Base-by-base conservation (phyloP, 106 monocot species). In the Dioscorea alata region DNA sequence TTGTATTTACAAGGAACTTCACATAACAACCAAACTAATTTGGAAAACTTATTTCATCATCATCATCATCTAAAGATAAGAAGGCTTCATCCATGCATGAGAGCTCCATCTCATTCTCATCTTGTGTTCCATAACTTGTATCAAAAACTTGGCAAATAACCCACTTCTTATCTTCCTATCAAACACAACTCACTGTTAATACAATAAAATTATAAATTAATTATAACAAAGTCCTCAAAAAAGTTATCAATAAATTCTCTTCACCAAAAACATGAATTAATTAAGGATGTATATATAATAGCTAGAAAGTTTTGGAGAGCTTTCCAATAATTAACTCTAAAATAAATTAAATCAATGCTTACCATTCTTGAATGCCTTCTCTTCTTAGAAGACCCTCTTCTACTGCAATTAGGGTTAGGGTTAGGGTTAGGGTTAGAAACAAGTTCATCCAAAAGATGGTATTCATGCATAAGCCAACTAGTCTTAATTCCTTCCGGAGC, bases 381-480 rank as follows among this genome's bases (percentile, higher is more conserved):
- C 71, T 78, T 83, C 57, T 50, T 82, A 13, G 72, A 68, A 54
- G 74, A 31, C 50, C 64, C 82, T 21, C 64, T 51, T 17, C 69
- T 66, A 19, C 23, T 79, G 24, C 28, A 71, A 16, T 20, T 67
- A 23, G 17, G 62, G 21, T 57, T 68, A 13, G 58, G 53, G 16
- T 20, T 67, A 23, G 17, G 62, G 21, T 57, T 68, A 13, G 58
- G 53, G 19, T 21, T 18, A 21, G 66, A 42, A 28, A 15, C 48
- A 8, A 31, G 50, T 15, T 59, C 52, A 64, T 85, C 80, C 10
- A 75, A 23, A 13, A 94, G 68, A 62, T 88, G 85, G 84, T 78
- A 94, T 71, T 94, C 94, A 53, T 90, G 90, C 94, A 94, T 94
- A 32, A 83, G 24, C 94, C 94, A 94, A 59, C 81, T 87, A 14